phyloP scores from a whole-genome alignment of 192 early-diverging fungal genomes.

The Pilaira anomala region DNA sequence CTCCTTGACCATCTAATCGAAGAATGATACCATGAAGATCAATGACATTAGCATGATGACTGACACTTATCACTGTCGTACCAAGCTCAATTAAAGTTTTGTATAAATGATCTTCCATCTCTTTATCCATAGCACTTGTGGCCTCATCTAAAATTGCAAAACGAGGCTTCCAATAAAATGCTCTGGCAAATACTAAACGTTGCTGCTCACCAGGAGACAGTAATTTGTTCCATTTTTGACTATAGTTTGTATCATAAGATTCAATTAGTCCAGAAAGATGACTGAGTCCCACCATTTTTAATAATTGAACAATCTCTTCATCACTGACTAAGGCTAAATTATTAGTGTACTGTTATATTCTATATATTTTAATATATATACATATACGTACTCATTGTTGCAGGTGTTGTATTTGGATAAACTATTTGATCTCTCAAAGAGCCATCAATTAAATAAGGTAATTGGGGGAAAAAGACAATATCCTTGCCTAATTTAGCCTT shows the following conservation, averaged over 20 bases:
- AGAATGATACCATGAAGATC: slow-evolving; percentile 48
- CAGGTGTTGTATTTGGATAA: slow-evolving; percentile 49
- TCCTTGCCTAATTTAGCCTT: slow-evolving; percentile 22
- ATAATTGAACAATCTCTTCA: slow-evolving; percentile 35
- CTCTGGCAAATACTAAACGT: slow-evolving; percentile 62
- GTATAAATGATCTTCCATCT: slow-evolving; percentile 55
- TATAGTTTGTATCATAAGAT: slow-evolving; percentile 43
- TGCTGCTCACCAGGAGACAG: slow-evolving; percentile 80
- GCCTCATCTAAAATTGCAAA: slow-evolving; percentile 78
- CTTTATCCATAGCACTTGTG: slow-evolving; percentile 62
- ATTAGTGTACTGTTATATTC: too few species aligned
- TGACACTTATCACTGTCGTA: slow-evolving; percentile 89
- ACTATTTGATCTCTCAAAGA: slow-evolving; percentile 62
- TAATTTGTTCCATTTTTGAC: slow-evolving; percentile 59
- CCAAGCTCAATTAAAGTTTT: slow-evolving; percentile 53
- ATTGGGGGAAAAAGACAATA: slow-evolving; percentile 70
- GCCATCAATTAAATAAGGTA: slow-evolving; percentile 59
- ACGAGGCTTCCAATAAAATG: slow-evolving; percentile 65
- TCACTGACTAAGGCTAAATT: slow-evolving; percentile 37
- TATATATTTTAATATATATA: too few species aligned
- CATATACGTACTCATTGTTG: slow-evolving; percentile 31
- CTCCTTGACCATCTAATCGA: slow-evolving; percentile 38
- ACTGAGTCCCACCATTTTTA: slow-evolving; percentile 37
- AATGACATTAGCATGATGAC: slow-evolving; percentile 63
- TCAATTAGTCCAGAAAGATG: slow-evolving; percentile 38